Evolutionary conservation across 176 grass and related monocot species (phyloP).

Genomic region (Musa schizocarpa): DNA sequence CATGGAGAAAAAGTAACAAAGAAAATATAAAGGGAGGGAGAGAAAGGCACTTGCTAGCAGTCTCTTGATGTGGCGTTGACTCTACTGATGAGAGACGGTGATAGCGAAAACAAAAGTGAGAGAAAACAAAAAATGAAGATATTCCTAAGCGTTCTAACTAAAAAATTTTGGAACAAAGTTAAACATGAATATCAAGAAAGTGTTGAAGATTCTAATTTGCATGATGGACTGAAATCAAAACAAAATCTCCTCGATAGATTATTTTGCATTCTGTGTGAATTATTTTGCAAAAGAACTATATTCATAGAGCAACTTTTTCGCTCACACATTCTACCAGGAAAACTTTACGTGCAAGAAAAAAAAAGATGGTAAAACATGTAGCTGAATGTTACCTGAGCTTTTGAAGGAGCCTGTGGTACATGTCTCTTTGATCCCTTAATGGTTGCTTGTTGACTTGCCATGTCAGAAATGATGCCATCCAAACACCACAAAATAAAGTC

Average conservation of each 20-base stretch:
- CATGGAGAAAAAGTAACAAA: no score
- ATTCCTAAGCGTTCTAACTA: not conserved
- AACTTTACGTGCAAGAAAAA: not conserved
- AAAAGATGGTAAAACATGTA: not conserved
- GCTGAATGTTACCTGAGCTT: constrained; percentile 57
- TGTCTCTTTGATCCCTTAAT: constrained; percentile 66
- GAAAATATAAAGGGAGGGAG: no score
- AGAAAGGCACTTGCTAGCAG: no score
- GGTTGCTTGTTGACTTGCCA: constrained; percentile 44
- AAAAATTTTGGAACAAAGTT: not conserved
- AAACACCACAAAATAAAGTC: constrained; percentile 86
- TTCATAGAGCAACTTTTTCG: no score
- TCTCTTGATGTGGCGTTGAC: no score
- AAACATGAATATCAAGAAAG: no score
- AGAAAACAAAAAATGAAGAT: not conserved
- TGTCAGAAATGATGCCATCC: constrained; percentile 72
- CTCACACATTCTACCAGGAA: not conserved
- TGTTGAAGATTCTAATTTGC: no score
- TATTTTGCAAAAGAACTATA: no score
- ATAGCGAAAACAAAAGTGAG: not conserved
- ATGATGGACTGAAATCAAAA: no score
- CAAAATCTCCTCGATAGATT: no score
- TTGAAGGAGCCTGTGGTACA: constrained; percentile 44
- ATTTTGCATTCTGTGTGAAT: no score
- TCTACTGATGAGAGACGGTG: no score